A percentile compares a stretch with the other conserved stretches of the same genome.
Conservation (phyloP, 169 alveolate genomes). For the Plasmodium gonderi region DNA sequence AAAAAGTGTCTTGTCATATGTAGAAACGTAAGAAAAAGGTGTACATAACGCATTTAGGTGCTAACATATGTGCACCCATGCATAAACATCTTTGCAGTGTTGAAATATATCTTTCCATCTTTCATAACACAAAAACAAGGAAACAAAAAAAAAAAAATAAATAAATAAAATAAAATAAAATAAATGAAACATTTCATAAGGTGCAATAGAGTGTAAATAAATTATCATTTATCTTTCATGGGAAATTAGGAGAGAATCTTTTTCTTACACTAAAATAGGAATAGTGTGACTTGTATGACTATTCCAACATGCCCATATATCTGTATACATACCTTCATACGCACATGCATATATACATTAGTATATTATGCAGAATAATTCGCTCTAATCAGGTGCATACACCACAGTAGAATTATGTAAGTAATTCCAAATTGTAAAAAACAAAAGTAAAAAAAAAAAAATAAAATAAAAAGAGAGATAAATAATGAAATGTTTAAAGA, state of each 20-base stretch:
- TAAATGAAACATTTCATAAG: neutral
- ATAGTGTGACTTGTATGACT: neutral
- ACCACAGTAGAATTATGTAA: neutral
- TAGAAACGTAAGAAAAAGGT: neutral
- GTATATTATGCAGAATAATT: conserved; percentile 1
- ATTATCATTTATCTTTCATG: neutral
- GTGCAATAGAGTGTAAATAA: neutral
- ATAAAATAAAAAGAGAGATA: neutral
- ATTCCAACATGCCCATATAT: neutral
- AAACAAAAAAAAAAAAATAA: no score
- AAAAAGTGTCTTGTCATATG: neutral
- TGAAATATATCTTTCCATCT: no score
- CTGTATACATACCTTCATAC: neutral
- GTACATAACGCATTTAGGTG: neutral
- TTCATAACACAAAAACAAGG: no score
- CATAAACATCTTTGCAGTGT: no score
- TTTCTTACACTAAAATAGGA: neutral
- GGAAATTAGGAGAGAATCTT: neutral
- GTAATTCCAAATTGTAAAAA: neutral
- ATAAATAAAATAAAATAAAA: neutral
- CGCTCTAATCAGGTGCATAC: neutral
- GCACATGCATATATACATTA: no score
- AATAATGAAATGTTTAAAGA: neutral
- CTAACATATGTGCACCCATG: neutral
- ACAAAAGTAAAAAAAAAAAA: neutral